Percentiles rank a stretch among this genome's conserved stretches.
These are phyloP conservation scores for Danielia reshetovae DNA, from an alignment of 805 yeast genomes.

Conservation along the genomic window DNA sequence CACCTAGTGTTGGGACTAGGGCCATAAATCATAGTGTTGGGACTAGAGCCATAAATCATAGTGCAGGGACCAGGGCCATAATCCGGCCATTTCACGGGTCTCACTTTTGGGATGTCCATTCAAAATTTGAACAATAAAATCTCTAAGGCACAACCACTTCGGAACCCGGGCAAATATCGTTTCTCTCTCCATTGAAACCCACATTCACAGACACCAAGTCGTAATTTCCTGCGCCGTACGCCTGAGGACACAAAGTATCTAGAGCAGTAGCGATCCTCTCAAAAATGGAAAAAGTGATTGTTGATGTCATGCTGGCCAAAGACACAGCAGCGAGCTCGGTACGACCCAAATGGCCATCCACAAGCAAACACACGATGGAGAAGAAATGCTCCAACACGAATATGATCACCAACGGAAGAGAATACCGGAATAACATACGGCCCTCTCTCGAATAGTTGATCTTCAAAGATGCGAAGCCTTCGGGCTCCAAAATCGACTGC, in stretches of 20 bases:
- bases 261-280: slow-evolving; percentile 46
- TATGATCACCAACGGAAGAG: slow-evolving; percentile 39
- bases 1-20: no score
- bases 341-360: slow-evolving; percentile 44
- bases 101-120: no score
- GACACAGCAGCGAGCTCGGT: slow-evolving; percentile 45
- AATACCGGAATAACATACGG: slow-evolving; percentile 26
- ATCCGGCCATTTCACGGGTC: no score
- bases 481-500: slow-evolving; percentile 14
- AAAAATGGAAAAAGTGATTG: slow-evolving; percentile 41
- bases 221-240: slow-evolving; percentile 41
- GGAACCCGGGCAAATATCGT: no score
- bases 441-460: slow-evolving; percentile 27
- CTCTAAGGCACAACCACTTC: no score
- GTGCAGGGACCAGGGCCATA: no score
- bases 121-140: no score
- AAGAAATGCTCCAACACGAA: slow-evolving; percentile 42
- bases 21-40: no score
- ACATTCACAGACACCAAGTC: slow-evolving; percentile 35
- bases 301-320: slow-evolving; percentile 41
- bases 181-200: no score
- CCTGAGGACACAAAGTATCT: slow-evolving; percentile 44
- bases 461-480: slow-evolving; percentile 30
- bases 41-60: no score
- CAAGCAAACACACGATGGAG: slow-evolving; percentile 39